Percentiles rank a stretch among this genome's conserved stretches.
Conservation (phyloP, 495 filamentous ascomycete genomes). For the Aspergillus homomorphus region DNA sequence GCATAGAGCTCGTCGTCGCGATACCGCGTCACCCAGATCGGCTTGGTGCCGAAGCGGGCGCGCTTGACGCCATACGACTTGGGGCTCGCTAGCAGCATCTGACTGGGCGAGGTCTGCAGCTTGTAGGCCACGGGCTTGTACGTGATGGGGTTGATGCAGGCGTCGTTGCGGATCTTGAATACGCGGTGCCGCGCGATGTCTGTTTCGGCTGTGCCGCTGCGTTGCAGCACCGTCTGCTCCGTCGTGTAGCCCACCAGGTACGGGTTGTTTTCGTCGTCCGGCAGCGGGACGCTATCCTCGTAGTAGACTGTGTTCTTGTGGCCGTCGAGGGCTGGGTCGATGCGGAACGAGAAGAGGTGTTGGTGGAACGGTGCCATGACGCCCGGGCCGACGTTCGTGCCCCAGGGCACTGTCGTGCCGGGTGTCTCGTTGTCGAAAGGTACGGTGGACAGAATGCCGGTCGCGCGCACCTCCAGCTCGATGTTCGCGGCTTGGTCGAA, state of each 20-base stretch:
- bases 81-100: conserved; percentile 71
- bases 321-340: conserved; percentile 81
- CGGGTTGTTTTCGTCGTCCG: conserved; percentile 68
- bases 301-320: conserved; percentile 65
- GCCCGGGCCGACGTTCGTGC: conserved; percentile 82
- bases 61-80: conserved; percentile 69
- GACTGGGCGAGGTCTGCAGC: conserved; percentile 66
- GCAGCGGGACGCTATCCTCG: conserved; percentile 71
- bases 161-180: conserved; percentile 81
- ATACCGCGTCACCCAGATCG: conserved; percentile 80
- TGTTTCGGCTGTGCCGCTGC: conserved; percentile 62
- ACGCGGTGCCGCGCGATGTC: conserved; percentile 61
- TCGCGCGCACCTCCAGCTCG: conserved; percentile 80
- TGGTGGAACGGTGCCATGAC: conserved; percentile 79
- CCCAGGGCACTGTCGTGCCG: conserved; percentile 60
- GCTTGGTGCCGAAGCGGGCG: conserved; percentile 78
- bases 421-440: conserved; percentile 58
- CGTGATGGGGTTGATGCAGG: conserved; percentile 66
- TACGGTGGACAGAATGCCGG: conserved; percentile 81
- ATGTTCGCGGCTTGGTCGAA: conserved; percentile 85
- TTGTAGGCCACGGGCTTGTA: conserved; percentile 78
- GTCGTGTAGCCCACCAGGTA: conserved; percentile 73
- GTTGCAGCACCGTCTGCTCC: conserved; percentile 56
- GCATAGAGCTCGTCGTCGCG: conserved; percentile 78
- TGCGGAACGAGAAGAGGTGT: conserved; percentile 85